Evolutionary conservation across 768 basidiomycete genomes (phyloP).

Genomic region (Leucosporidium creatinivorum): DNA sequence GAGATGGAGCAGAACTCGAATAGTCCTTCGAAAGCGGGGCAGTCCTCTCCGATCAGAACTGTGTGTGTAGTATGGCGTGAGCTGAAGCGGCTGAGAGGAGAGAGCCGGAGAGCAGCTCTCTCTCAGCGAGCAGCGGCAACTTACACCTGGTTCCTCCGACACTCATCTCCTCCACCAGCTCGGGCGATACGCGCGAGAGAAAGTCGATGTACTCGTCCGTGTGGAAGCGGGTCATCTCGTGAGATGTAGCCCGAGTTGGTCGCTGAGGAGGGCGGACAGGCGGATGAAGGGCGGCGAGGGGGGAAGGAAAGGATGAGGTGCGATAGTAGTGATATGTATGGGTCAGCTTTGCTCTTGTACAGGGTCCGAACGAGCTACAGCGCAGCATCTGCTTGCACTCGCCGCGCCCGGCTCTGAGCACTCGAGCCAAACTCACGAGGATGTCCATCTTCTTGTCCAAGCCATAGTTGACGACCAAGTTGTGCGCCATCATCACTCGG

Average conservation of each 20-base stretch:
- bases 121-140: slow-evolving; percentile 38
- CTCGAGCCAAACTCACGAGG: slow-evolving; percentile 53
- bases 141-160: slow-evolving; percentile 76
- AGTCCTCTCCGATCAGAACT: slow-evolving; percentile 77
- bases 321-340: no score
- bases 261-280: slow-evolving; percentile 45
- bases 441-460: slow-evolving; percentile 94
- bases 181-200: slow-evolving; percentile 76
- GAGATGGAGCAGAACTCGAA: slow-evolving; percentile 97
- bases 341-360: neutral
- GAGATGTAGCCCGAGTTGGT: slow-evolving; percentile 61
- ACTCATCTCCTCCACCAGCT: slow-evolving; percentile 78
- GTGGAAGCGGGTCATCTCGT: slow-evolving; percentile 87
- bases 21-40: slow-evolving; percentile 90
- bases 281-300: neutral
- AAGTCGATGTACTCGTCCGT: slow-evolving; percentile 98
- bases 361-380: neutral
- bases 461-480: slow-evolving; percentile 79
- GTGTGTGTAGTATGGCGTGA: neutral
- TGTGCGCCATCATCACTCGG: slow-evolving; percentile 86
- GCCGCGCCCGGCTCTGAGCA: no score
- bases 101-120: neutral
- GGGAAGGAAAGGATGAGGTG: no score
- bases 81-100: neutral
- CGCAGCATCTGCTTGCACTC: no score